Percentiles rank a stretch among this genome's conserved stretches.
Evolutionary conservation across 2,329 filamentous ascomycete genomes (phyloP).

Genomic region (Aspergillus sp.): DNA sequence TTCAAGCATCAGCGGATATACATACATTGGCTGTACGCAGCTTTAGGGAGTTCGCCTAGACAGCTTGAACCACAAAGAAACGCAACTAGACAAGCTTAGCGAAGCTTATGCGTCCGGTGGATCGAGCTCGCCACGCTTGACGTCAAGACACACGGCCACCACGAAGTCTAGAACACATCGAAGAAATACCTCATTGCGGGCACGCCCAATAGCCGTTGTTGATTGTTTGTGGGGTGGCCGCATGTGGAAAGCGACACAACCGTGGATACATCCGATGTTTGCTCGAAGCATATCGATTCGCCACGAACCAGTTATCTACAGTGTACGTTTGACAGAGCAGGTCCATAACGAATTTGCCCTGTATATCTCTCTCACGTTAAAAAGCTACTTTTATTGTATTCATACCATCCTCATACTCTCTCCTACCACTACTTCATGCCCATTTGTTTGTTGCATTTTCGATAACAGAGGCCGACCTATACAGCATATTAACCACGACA

Average conservation of each 20-base stretch:
- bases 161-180: neutral
- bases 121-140: conserved; percentile 6
- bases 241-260: neutral
- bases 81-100: neutral
- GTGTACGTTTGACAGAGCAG: too few species aligned
- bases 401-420: neutral
- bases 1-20: neutral
- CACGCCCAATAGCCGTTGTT: neutral
- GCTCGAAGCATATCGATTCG: neutral
- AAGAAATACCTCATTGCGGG: neutral
- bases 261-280: neutral
- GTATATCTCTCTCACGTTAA: neutral
- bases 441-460: neutral
- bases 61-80: neutral
- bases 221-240: neutral
- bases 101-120: neutral
- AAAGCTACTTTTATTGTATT: neutral
- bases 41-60: neutral
- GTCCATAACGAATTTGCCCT: neutral
- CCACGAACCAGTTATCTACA: neutral
- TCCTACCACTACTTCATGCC: neutral
- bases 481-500: neutral
- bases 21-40: neutral
- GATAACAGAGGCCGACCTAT: neutral
- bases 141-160: conserved; percentile 5